These are phyloP conservation scores for Calonectria honghensis DNA, from an alignment of 2,329 filamentous ascomycete species.

Conservation along the genomic window DNA sequence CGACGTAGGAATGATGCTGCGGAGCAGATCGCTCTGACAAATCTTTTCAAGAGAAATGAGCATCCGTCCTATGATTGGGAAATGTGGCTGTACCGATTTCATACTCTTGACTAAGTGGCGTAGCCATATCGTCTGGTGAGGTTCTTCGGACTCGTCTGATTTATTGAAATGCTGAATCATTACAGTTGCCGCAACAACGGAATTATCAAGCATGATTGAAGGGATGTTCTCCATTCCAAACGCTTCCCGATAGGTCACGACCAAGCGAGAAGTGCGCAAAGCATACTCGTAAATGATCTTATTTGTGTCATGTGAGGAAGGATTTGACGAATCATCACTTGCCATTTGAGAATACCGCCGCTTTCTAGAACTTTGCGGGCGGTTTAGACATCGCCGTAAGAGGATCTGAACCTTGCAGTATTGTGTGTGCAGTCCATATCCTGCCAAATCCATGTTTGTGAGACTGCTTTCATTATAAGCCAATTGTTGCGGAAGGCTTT, in stretches of 20 bases:
- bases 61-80: conserved; percentile 40
- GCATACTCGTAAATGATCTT: conserved; percentile 35
- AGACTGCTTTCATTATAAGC: conserved; percentile 30
- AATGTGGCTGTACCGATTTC: conserved; percentile 39
- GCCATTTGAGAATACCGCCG: conserved; percentile 27
- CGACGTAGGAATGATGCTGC: background rate
- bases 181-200: conserved; percentile 35
- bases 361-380: conserved; percentile 6
- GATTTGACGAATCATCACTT: background rate
- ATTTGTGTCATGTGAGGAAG: conserved; percentile 1
- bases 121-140: conserved; percentile 31
- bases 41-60: conserved; percentile 33
- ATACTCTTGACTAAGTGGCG: conserved; percentile 38
- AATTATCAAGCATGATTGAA: conserved; percentile 43
- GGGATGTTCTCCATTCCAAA: conserved; percentile 43
- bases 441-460: conserved; percentile 34
- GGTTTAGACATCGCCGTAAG: conserved; percentile 25
- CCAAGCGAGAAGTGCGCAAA: conserved; percentile 34
- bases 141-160: background rate
- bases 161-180: conserved; percentile 35
- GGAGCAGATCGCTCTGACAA: conserved; percentile 16
- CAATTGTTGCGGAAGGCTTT: conserved; percentile 37
- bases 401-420: conserved; percentile 42
- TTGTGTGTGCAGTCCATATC: conserved; percentile 41
- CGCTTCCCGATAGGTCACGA: conserved; percentile 41